A percentile compares a stretch with the other conserved stretches of the same genome.
These are phyloP conservation scores for Leccinum rimulosum DNA, from an alignment of 768 basidiomycete genomes.

Conservation along the genomic window DNA sequence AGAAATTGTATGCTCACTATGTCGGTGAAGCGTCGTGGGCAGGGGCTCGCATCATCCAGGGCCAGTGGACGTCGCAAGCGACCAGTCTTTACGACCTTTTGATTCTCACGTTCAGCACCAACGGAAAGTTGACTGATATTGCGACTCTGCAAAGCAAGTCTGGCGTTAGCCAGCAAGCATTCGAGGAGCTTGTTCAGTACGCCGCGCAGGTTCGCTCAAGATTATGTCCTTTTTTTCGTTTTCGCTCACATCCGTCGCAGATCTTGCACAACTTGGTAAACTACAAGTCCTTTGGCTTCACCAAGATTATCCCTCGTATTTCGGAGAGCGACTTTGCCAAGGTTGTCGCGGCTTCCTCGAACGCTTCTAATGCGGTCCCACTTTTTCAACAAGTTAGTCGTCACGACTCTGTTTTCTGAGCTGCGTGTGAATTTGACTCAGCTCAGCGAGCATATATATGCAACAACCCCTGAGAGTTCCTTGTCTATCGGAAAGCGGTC, in stretches of 20 bases:
- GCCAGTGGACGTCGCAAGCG: conserved; percentile 78
- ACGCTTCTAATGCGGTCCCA: conserved; percentile 49
- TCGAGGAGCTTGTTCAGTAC: conserved; percentile 72
- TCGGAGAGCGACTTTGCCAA: conserved; percentile 57
- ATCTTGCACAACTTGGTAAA: conserved; percentile 51
- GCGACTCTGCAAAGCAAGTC: conserved; percentile 49
- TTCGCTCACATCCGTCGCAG: conserved; percentile 14
- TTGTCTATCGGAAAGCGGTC: conserved; percentile 79
- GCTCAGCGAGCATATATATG: conserved; percentile 77
- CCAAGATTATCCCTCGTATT: conserved; percentile 80
- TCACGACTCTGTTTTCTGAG: not conserved
- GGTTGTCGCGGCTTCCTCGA: conserved; percentile 60
- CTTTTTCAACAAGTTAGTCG: conserved; percentile 62
- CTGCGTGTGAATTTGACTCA: conserved; percentile 26
- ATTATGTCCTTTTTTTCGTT: not conserved
- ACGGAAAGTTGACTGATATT: conserved; percentile 58
- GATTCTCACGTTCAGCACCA: conserved; percentile 62
- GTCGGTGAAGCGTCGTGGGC: conserved; percentile 76
- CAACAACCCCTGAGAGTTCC: conserved; percentile 57
- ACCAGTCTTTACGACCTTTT: conserved; percentile 67
- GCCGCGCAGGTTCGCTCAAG: conserved; percentile 55
- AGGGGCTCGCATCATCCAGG: conserved; percentile 80
- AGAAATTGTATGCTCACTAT: conserved; percentile 79
- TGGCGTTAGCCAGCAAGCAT: conserved; percentile 56
- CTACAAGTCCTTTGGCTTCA: conserved; percentile 80